Evolutionary conservation across 1,284 basidiomycete species (phyloP).

Genomic region (Neonothopanus nambi): DNA sequence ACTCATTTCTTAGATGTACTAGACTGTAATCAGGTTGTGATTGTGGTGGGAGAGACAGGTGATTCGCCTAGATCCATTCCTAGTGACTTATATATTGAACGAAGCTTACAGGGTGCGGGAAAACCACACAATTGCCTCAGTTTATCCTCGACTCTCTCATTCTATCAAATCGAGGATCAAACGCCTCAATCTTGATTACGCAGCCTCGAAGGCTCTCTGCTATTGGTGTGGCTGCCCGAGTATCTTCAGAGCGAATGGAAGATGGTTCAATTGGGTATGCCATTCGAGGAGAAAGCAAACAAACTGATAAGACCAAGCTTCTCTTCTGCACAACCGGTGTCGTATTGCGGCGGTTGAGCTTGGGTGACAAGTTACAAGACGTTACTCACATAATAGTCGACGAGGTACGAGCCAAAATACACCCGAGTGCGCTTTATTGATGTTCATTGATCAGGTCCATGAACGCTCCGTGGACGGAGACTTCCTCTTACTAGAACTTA

Average conservation of each 20-base stretch:
- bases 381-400: conserved; percentile 91
- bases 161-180: conserved; percentile 56
- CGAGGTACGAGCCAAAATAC: conserved; percentile 60
- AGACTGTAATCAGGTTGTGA: conserved; percentile 64
- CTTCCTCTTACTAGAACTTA: conserved; percentile 84
- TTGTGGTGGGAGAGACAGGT: conserved; percentile 87
- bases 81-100: conserved; percentile 13
- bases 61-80: conserved; percentile 3
- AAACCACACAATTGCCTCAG: conserved; percentile 88
- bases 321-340: conserved; percentile 95
- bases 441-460: conserved; percentile 61
- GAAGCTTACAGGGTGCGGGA: conserved; percentile 71
- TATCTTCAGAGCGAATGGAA: conserved; percentile 83
- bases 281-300: conserved; percentile 87
- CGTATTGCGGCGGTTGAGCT: conserved; percentile 77
- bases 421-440: neutral
- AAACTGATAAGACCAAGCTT: conserved; percentile 67
- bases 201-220: conserved; percentile 91
- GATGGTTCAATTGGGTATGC: conserved; percentile 88
- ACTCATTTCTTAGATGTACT: conserved; percentile 66
- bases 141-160: conserved; percentile 89
- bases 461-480: conserved; percentile 91
- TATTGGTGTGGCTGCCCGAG: conserved; percentile 86
- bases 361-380: conserved; percentile 68
- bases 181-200: conserved; percentile 82